Evolutionary conservation across 83 land plant genomes (phyloP), one percentile per base, ranked within the genome.

Genomic region (Diphasiastrum complanatum): DNA sequence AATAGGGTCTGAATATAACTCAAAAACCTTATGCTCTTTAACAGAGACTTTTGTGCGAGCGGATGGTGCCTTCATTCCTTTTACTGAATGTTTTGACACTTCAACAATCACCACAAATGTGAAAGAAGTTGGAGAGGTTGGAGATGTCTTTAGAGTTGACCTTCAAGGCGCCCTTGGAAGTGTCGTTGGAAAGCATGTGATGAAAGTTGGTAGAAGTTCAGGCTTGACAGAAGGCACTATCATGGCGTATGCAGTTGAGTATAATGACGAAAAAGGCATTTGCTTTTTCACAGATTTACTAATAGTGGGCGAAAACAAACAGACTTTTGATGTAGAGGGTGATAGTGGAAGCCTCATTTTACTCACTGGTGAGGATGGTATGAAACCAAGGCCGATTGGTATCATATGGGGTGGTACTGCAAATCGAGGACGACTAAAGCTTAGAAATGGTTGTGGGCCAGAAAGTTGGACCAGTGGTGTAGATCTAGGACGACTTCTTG

Each of bases 391-490:
- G 22, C 96, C 96, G 0, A 71, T 87, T 35, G 96, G 91, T 25
- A 83, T 89, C 32, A 86, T 89, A 27, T 89, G 96, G 96, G 93
- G 96, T 51, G 96, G 96, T 32, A 85, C 96, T 14, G 87, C 91
- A 1, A 83, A 89, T 46, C 73, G 96, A 0, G 96, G 96, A 8
- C 78, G 96, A 12, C 58, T 89, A 54, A 89, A 89, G 73, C 69
- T 89, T 1, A 80, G 79, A 58, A 84, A 73, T 68, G 85, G 85
- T 6, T 76, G 74, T 45, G 85, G 81, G 49, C 96, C 96, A 1
- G 85, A 83, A 59, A 85, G 86, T 56, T 89, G 96, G 96, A 89
- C 96, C 3, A 89, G 96, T 71, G 91, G 96, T 38, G 96, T 89
- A 35, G 91, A 89, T 51, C 79, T 89, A 45, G 91, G 96, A 16